A percentile compares a stretch with the other conserved stretches of the same genome.
These are phyloP conservation scores for Dictyostelium capitatum DNA, from an alignment of 78 protist species.

Conservation along the genomic window DNA sequence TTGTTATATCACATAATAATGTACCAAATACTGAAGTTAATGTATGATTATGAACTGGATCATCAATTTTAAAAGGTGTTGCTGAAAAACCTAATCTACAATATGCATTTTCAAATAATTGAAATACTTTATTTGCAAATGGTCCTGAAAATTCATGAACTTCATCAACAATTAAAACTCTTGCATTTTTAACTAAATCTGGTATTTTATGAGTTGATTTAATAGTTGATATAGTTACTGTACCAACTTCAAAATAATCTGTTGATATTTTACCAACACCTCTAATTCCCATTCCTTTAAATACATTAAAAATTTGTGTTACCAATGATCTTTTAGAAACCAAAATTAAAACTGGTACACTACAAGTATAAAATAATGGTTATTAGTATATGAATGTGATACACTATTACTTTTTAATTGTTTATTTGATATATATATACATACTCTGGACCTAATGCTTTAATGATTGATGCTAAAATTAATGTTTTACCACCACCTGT, in stretches of 20 bases:
- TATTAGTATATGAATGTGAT: too few relatives aligned
- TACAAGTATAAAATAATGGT: neutral
- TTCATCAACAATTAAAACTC: slow-evolving; percentile 71
- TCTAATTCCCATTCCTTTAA: slow-evolving; percentile 6
- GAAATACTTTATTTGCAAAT: slow-evolving; percentile 43
- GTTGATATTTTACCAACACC: slow-evolving; percentile 14
- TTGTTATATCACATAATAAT: slow-evolving; percentile 64
- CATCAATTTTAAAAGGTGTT: slow-evolving; percentile 67
- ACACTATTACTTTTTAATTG: too few relatives aligned
- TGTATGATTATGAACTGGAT: slow-evolving; percentile 56
- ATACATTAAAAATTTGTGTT: slow-evolving; percentile 36
- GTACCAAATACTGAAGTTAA: slow-evolving; percentile 67
- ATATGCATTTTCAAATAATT: slow-evolving; percentile 67
- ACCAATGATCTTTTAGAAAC: slow-evolving; percentile 64
- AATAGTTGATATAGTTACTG: slow-evolving; percentile 36
- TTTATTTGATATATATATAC: neutral
- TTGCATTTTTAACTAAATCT: slow-evolving; percentile 5
- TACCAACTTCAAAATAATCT: slow-evolving; percentile 19
- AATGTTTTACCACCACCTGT: slow-evolving; percentile 83
- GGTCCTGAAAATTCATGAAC: slow-evolving; percentile 71
- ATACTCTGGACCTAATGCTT: slow-evolving; percentile 54
- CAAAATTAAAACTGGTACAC: slow-evolving; percentile 28
- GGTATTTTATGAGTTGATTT: slow-evolving; percentile 35
- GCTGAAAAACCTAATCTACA: slow-evolving; percentile 78
- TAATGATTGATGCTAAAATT: slow-evolving; percentile 60